Base-by-base conservation (phyloP, 2,329 filamentous ascomycete genomes). In the Plectosphaerella plurivora region DNA sequence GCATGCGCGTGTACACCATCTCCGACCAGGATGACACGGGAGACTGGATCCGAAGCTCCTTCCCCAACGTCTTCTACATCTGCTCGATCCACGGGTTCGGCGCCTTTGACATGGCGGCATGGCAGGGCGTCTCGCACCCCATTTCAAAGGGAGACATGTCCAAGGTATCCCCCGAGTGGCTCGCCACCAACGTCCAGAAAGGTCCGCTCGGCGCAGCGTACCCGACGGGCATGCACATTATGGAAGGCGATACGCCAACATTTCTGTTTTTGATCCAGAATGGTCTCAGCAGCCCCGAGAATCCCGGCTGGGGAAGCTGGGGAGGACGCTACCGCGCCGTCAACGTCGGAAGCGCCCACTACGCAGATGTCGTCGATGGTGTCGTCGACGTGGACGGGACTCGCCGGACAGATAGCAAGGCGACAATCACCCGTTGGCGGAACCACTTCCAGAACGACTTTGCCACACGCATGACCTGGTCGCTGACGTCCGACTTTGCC, bases 11-110 rank as follows among this genome's bases (percentile, higher is more conserved):
- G 2, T 81, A 81, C 59, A 66, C 79, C 33, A 82, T 83, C 52
- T 81, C 77, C 3, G 81, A 83, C 56, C 81, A 83, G 57, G 80
- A 83, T 54, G 74, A 84, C 53, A 75, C 77, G 0, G 79, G 78
- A 0, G 64, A 72, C 0, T 83, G 79, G 79, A 77, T 84, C 42
- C 73, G 80, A 18, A 63, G 67, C 44, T 72, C 68, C 1, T 83
- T 75, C 54, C 78, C 81, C 0, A 71, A 77, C 35, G 60, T 83
- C 3, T 76, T 79, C 58, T 83, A 81, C 61, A 80, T 84, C 51
- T 67, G 66, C 7, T 78, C 75, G 0, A 61, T 82, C 1, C 81
- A 83, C 57, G 78, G 71, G 3, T 84, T 74, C 72, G 78, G 77
- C 55, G 66, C 76, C 44, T 85, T 83, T 54, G 71, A 69, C 2